Evolutionary conservation across 192 early-diverging fungal species (phyloP).

Genomic region (Coemansia sp.): DNA sequence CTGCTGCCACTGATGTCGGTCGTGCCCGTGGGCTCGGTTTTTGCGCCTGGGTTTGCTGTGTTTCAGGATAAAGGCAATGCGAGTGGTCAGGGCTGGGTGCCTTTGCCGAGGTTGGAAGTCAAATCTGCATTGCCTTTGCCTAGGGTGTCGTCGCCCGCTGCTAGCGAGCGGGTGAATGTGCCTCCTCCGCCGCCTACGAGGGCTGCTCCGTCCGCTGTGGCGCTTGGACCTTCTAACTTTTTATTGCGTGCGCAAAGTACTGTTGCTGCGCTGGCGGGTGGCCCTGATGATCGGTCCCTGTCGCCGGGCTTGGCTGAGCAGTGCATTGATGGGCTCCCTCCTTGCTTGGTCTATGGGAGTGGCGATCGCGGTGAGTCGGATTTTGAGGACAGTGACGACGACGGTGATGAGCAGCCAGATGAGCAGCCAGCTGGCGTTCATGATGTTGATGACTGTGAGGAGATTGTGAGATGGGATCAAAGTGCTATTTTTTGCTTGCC

Average conservation of each 20-base stretch:
- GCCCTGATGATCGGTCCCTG: neutral
- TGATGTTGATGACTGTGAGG: neutral
- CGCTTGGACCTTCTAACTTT: neutral
- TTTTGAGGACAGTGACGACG: constrained; percentile 23
- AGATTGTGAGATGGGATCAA: constrained; percentile 13
- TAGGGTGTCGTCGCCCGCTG: neutral
- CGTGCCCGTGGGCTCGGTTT: neutral
- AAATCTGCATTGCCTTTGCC: constrained; percentile 1
- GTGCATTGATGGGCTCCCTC: constrained; percentile 16
- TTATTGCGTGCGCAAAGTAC: constrained; percentile 1
- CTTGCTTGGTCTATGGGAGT: neutral
- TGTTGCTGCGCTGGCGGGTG: constrained; percentile 9
- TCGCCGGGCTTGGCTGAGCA: constrained; percentile 14
- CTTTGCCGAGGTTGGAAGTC: constrained; percentile 39
- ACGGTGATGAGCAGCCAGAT: neutral
- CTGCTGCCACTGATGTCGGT: constrained; percentile 20
- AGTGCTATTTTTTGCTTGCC: neutral
- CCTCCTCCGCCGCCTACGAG: constrained; percentile 45
- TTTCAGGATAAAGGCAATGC: constrained; percentile 12
- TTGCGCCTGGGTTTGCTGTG: neutral
- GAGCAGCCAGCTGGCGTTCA: neutral
- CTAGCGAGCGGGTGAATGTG: neutral
- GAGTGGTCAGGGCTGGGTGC: constrained; percentile 29
- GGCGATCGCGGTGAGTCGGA: constrained; percentile 24
- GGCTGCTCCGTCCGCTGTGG: neutral